Percentiles rank a stretch among this genome's conserved stretches.
phyloP scores from a whole-genome alignment of 495 filamentous ascomycete species.

The Aspergillus biplanus region DNA sequence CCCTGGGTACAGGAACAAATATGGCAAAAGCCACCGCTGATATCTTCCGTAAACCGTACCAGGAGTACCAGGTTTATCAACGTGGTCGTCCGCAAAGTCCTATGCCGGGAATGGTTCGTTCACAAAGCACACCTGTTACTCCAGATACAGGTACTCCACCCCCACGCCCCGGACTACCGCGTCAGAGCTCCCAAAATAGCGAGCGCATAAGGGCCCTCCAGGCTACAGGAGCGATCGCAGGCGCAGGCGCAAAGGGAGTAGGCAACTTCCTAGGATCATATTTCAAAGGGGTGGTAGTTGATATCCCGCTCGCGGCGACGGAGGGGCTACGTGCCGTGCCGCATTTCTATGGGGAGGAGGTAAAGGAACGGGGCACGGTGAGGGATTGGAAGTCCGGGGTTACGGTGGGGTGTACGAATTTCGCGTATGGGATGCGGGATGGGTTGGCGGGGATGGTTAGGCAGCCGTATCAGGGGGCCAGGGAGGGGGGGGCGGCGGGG shows the following conservation, averaged over 20 bases:
- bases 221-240: constrained; percentile 28
- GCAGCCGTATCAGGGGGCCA: constrained; percentile 66
- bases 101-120: not conserved
- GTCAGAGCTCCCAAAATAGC: constrained; percentile 7
- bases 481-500: constrained; percentile 61
- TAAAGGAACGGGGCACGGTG: constrained; percentile 37
- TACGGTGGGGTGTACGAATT: constrained; percentile 53
- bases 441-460: constrained; percentile 71
- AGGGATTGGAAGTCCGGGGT: constrained; percentile 43
- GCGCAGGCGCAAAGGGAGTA: constrained; percentile 37
- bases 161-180: not conserved
- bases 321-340: constrained; percentile 88
- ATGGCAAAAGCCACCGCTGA: constrained; percentile 34
- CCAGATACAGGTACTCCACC: not conserved
- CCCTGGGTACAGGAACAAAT: constrained; percentile 30
- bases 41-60: constrained; percentile 40
- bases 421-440: constrained; percentile 72
- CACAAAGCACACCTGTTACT: not conserved
- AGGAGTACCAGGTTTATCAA: constrained; percentile 23
- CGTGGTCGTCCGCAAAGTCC: constrained; percentile 21
- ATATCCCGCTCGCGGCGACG: constrained; percentile 71
- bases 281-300: constrained; percentile 54
- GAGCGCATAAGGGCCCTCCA: not conserved
- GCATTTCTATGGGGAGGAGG: constrained; percentile 70
- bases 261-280: constrained; percentile 36